phyloP scores from a whole-genome alignment of 2,329 filamentous ascomycete genomes.

The Sphaerulina musiva region DNA sequence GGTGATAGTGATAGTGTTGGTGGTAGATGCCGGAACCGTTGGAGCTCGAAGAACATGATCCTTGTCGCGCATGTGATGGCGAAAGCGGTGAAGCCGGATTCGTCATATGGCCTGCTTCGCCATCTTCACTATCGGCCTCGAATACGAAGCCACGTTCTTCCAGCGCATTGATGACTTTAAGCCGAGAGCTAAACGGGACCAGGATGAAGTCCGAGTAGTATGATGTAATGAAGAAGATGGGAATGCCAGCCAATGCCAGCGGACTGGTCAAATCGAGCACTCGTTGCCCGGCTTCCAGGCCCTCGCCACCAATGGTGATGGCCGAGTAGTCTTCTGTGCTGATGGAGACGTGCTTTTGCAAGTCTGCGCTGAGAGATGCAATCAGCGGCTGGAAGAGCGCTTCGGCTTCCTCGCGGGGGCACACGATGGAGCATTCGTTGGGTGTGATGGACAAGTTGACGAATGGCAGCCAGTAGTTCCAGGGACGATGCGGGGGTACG shows the following conservation, averaged over 20 bases:
- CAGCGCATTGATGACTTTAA: constrained; percentile 69
- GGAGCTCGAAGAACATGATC: constrained; percentile 34
- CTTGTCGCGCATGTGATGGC: constrained; percentile 48
- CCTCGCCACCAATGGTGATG: constrained; percentile 82
- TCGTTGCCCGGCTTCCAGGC: constrained; percentile 81
- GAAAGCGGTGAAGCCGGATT: constrained; percentile 51
- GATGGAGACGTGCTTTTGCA: constrained; percentile 54
- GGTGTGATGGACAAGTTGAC: constrained; percentile 90
- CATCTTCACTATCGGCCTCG: constrained; percentile 51
- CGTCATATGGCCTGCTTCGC: constrained; percentile 42
- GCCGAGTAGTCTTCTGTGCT: constrained; percentile 79
- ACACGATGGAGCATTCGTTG: constrained; percentile 87
- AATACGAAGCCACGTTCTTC: constrained; percentile 78
- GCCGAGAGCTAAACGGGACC: constrained; percentile 67
- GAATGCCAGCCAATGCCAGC: constrained; percentile 82
- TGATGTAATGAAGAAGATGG: constrained; percentile 97
- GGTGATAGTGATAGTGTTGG: constrained; percentile 39
- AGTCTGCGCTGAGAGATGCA: constrained; percentile 49
- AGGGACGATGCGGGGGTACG: constrained; percentile 34
- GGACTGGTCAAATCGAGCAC: constrained; percentile 89
- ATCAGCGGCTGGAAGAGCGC: constrained; percentile 70
- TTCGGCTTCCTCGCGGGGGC: constrained; percentile 66
- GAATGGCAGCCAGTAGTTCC: constrained; percentile 63
- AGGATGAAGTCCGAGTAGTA: constrained; percentile 98
- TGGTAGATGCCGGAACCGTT: constrained; percentile 27